Base-by-base conservation (phyloP, 352 stramenopile genomes). In the Phytophthora pistaciae region DNA sequence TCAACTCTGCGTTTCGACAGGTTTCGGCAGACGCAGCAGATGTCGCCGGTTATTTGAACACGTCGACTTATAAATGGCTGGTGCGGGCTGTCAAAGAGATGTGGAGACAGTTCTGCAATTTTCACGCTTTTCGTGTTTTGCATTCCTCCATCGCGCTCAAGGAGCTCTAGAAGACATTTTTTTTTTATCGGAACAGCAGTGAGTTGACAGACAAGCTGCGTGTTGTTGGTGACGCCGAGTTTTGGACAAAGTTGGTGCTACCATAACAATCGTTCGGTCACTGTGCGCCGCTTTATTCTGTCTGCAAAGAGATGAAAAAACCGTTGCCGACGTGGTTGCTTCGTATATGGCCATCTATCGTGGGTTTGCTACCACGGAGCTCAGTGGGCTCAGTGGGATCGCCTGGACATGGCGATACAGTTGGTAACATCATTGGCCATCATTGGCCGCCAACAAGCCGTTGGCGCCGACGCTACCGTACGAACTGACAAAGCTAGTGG, bases 61-160 rank as follows among this genome's bases (percentile, higher is more conserved):
- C n/a, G 14, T 75, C 61, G 4, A 66, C 61, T 55, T 66, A 40
- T n/a, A 70, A 75, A 42, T 67, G 61, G 46, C 38, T 67, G 11
- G 23, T 63, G 23, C 56, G 52, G 38, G 56, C 36, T 42, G 46
- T 20, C 5, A 44, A 54, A 9, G 49, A 42, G 14, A 75, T 75
- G 50, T 53, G 62, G 38, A 21, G 46, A 53, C 44, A 38, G 3
- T 36, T 67, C 62, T 57, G 56, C 56, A 2, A n/a, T 61, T 27
- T 66, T 71, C 8, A 44, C 56, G 18, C 56, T 66, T 8, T 71
- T 56, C 2, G 57, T 64, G 55, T 40, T 64, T 64, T 46, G 63
- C 63, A 3, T 70, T 31, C 16, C 21, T 64, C 1, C 50, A 72
- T 0, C 69, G 64, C 18, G 59, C 54, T 21, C 54, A 36, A 23